Conservation (phyloP, 805 yeast species). For the Ogataea angusta region DNA sequence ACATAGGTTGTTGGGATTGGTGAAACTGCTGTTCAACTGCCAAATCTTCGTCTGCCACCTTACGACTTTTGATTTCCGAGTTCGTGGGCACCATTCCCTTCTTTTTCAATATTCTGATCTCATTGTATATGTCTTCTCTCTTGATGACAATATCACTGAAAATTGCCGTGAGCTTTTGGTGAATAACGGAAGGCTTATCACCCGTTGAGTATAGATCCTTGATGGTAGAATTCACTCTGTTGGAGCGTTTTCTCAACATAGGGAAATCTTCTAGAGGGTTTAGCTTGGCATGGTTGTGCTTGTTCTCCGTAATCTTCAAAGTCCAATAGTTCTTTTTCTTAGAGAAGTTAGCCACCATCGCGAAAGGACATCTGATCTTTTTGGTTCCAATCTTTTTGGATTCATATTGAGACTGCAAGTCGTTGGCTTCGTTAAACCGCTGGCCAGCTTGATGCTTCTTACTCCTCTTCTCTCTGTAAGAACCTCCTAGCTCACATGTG, state of each 20-base stretch:
- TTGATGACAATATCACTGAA: conserved; percentile 53
- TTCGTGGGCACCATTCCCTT: conserved; percentile 36
- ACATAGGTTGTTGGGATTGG: conserved; percentile 14
- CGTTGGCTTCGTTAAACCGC: conserved; percentile 23
- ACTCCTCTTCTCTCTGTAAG: conserved; percentile 48
- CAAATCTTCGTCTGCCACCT: conserved; percentile 24
- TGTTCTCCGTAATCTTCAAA: conserved; percentile 50
- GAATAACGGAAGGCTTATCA: conserved; percentile 54
- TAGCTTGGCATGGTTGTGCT: conserved; percentile 56
- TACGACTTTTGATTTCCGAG: conserved; percentile 27
- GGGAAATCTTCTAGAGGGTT: conserved; percentile 56
- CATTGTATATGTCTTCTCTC: conserved; percentile 57
- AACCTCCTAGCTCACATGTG: conserved; percentile 57
- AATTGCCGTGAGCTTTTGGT: conserved; percentile 47
- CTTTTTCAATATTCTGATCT: conserved; percentile 53
- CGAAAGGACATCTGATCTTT: conserved; percentile 53
- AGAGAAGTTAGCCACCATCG: conserved; percentile 55
- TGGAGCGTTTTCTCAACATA: conserved; percentile 52
- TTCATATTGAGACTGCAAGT: conserved; percentile 19
- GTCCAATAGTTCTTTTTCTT: conserved; percentile 51
- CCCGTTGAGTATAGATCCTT: conserved; percentile 52
- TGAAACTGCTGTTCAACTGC: conserved; percentile 14
- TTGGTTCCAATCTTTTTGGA: conserved; percentile 38
- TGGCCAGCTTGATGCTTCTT: conserved; percentile 21
- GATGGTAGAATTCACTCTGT: conserved; percentile 49